Evolutionary conservation across 2,329 filamentous ascomycete genomes (phyloP).

Genomic region (Spiromastix sp.): DNA sequence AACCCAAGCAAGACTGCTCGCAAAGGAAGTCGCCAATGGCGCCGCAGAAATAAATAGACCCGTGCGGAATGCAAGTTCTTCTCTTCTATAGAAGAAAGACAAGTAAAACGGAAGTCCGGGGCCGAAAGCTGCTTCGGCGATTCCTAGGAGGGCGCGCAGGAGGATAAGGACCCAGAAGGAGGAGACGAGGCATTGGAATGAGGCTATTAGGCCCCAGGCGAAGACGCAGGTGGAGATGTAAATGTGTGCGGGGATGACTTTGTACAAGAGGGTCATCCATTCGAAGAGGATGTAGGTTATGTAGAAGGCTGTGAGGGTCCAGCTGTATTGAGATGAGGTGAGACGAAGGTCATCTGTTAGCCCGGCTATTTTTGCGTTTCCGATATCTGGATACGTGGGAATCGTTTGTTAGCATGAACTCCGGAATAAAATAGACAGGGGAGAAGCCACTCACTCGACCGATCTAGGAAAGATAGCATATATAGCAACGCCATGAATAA

Average conservation of each 20-base stretch:
- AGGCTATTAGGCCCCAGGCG: slow-evolving; percentile 70
- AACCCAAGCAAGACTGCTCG: slow-evolving; percentile 64
- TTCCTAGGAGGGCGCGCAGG: slow-evolving; percentile 38
- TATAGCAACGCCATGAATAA: slow-evolving; percentile 74
- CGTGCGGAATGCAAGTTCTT: slow-evolving; percentile 74
- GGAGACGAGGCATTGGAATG: slow-evolving; percentile 57
- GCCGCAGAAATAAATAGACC: slow-evolving; percentile 76
- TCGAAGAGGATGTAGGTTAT: slow-evolving; percentile 55
- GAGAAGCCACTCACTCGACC: slow-evolving; percentile 54
- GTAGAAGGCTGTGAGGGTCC: slow-evolving; percentile 54
- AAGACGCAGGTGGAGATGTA: slow-evolving; percentile 54
- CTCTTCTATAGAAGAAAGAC: slow-evolving; percentile 51
- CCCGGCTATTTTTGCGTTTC: slow-evolving; percentile 54
- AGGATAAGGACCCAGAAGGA: slow-evolving; percentile 49
- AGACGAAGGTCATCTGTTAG: slow-evolving; percentile 44
- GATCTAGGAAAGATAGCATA: slow-evolving; percentile 74
- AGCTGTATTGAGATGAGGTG: slow-evolving; percentile 48
- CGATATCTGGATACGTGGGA: slow-evolving; percentile 45
- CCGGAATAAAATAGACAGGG: neutral
- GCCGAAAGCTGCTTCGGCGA: slow-evolving; percentile 52
- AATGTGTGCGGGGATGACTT: slow-evolving; percentile 48
- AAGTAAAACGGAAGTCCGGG: slow-evolving; percentile 56
- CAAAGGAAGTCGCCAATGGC: slow-evolving; percentile 54
- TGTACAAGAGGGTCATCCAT: slow-evolving; percentile 57
- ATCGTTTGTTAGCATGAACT: neutral